Evolutionary conservation across 1,284 basidiomycete genomes (phyloP).

Genomic region (Boletus smithii): DNA sequence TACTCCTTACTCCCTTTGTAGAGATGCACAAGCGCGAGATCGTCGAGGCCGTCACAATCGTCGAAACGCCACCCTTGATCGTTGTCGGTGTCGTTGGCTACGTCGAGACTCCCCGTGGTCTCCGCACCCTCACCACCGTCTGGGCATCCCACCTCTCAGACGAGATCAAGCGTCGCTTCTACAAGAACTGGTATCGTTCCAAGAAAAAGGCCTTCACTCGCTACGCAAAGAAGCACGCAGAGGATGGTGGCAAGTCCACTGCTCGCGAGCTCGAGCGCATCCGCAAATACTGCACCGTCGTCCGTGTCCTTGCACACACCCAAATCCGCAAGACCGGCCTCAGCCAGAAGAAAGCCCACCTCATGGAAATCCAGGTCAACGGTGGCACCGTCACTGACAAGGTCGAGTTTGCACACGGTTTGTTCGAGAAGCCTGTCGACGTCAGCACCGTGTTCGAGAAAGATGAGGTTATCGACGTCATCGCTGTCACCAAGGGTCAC

Average conservation of each 20-base stretch:
- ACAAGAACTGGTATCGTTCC: slow-evolving; percentile 99
- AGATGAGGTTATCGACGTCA: slow-evolving; percentile 96
- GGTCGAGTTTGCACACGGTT: slow-evolving; percentile 91
- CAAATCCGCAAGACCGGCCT: slow-evolving; percentile 98
- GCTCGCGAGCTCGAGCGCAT: slow-evolving; percentile 98
- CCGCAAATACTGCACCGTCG: slow-evolving; percentile 99
- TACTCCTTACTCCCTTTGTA: slow-evolving; percentile 32
- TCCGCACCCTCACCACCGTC: slow-evolving; percentile 82
- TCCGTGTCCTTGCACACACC: slow-evolving; percentile 98
- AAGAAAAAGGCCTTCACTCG: slow-evolving; percentile 99
- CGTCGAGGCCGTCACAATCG: slow-evolving; percentile 94
- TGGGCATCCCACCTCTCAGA: slow-evolving; percentile 83
- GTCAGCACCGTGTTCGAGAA: slow-evolving; percentile 89
- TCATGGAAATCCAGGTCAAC: slow-evolving; percentile 99
- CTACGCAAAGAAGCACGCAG: slow-evolving; percentile 99
- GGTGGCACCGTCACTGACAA: slow-evolving; percentile 97
- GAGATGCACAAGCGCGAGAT: slow-evolving; percentile 99
- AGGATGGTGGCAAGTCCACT: slow-evolving; percentile 90
- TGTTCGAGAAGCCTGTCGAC: slow-evolving; percentile 98
- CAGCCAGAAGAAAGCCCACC: slow-evolving; percentile 98
- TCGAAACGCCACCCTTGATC: slow-evolving; percentile 98
- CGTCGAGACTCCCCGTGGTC: slow-evolving; percentile 98
- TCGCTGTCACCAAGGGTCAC: slow-evolving; percentile 99
- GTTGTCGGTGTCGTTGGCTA: slow-evolving; percentile 99
- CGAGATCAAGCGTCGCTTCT: slow-evolving; percentile 98